phyloP scores from a whole-genome alignment of 139 green algal genomes.

The Closterium sp. region DNA sequence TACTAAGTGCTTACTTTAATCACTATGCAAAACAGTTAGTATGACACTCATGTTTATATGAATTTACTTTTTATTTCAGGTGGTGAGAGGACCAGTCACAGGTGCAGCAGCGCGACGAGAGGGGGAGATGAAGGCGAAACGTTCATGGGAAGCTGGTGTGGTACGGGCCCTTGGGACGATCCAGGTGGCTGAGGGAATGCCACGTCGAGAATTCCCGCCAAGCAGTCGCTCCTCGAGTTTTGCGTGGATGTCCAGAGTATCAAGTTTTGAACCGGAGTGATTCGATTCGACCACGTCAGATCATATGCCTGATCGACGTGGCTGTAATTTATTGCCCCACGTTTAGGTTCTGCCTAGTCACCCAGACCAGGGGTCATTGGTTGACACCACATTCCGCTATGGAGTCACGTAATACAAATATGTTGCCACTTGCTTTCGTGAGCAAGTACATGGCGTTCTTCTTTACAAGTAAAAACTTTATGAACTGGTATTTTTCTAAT shows the following conservation, averaged over 20 bases:
- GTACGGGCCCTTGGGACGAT: not conserved
- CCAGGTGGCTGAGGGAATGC: not conserved
- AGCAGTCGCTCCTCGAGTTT: not conserved
- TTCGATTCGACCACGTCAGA: not conserved
- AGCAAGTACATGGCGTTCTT: no score
- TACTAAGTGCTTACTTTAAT: no score
- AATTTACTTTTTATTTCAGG: no score
- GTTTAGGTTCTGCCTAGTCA: not conserved
- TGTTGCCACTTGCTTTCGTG: no score
- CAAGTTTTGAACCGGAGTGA: not conserved
- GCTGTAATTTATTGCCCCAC: not conserved
- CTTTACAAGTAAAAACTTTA: no score
- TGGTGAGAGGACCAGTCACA: no score
- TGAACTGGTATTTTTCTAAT: no score
- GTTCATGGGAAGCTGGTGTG: not conserved
- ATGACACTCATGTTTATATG: no score
- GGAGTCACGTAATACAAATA: not conserved
- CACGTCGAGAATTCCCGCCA: not conserved
- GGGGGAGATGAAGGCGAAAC: not conserved
- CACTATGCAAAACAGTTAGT: no score
- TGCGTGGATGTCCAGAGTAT: not conserved
- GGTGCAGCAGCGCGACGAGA: not conserved
- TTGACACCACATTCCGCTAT: not conserved
- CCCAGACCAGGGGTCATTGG: not conserved
- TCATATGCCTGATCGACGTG: not conserved